phyloP scores from a whole-genome alignment of 345 rosid species.

The Bruguiera parviflora region DNA sequence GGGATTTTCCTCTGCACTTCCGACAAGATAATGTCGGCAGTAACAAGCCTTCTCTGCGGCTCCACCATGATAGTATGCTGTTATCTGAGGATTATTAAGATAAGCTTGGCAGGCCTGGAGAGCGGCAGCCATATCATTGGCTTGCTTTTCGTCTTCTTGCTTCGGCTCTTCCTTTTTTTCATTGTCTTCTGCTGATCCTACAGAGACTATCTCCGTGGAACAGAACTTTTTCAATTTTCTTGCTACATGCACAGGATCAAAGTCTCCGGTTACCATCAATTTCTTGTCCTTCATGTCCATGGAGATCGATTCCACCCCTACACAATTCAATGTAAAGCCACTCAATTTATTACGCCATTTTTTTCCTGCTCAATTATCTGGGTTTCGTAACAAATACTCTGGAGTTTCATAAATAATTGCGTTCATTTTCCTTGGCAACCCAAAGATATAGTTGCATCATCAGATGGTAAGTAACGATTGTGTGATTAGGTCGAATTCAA shows the following conservation, averaged over 20 bases:
- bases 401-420: too few species aligned
- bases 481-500: too few species aligned
- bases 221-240: conserved; percentile 52
- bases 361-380: too few species aligned
- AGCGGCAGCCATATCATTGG: conserved; percentile 12
- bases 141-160: not conserved
- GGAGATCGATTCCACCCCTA: conserved; percentile 50
- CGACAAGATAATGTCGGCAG: not conserved
- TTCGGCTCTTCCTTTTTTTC: conserved; percentile 50
- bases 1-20: conserved; percentile 37
- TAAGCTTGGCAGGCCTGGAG: conserved; percentile 20
- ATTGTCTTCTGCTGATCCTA: conserved; percentile 53
- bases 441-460: not conserved
- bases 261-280: conserved; percentile 51
- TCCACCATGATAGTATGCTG: conserved; percentile 9
- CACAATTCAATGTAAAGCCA: not conserved
- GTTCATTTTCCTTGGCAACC: too few species aligned
- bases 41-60: too few species aligned
- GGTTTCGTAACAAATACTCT: too few species aligned
- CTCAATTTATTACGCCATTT: not conserved
- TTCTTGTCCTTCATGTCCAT: conserved; percentile 60
- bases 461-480: too few species aligned
- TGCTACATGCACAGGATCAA: conserved; percentile 42
- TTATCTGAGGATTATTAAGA: conserved; percentile 12
- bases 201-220: conserved; percentile 42